These are phyloP conservation scores for Pythium apleroticum DNA, from an alignment of 352 stramenopile genomes.

Conservation along the genomic window DNA sequence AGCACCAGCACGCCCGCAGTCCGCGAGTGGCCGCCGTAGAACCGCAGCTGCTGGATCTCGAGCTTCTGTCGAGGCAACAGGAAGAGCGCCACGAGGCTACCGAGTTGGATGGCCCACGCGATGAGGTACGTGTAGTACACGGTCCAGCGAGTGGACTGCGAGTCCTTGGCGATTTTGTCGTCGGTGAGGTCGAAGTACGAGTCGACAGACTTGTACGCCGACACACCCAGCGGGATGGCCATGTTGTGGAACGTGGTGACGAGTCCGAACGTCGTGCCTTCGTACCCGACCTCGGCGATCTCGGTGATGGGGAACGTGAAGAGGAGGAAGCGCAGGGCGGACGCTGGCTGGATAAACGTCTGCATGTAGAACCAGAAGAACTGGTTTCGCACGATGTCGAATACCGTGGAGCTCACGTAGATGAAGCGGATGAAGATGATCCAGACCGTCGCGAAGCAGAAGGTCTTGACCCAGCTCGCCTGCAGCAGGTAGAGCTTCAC, in stretches of 20 bases:
- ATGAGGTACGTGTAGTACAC: conserved; percentile 54
- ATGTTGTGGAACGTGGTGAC: conserved; percentile 67
- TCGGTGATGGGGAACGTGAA: conserved; percentile 57
- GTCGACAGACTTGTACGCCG: conserved; percentile 42
- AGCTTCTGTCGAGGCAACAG: conserved; percentile 59
- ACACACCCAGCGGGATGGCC: conserved; percentile 44
- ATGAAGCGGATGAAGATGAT: conserved; percentile 56
- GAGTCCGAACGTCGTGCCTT: conserved; percentile 61
- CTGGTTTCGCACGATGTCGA: conserved; percentile 44
- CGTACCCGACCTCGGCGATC: conserved; percentile 50
- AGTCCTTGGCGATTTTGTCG: conserved; percentile 32
- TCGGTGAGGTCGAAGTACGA: conserved; percentile 39
- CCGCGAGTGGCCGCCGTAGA: conserved; percentile 58
- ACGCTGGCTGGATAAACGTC: conserved; percentile 40
- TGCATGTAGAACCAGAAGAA: conserved; percentile 63
- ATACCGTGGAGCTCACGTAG: conserved; percentile 46
- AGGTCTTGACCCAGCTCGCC: conserved; percentile 48
- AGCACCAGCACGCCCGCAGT: conserved; percentile 43
- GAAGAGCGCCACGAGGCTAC: conserved; percentile 42
- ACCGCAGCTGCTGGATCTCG: conserved; percentile 61
- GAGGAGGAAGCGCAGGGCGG: conserved; percentile 50
- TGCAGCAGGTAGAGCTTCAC: conserved; percentile 60
- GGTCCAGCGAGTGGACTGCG: conserved; percentile 34
- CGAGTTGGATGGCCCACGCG: conserved; percentile 45
- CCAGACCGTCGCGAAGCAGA: conserved; percentile 53